phyloP scores from a whole-genome alignment of 1,284 basidiomycete genomes.

The Ganoderma boninense region DNA sequence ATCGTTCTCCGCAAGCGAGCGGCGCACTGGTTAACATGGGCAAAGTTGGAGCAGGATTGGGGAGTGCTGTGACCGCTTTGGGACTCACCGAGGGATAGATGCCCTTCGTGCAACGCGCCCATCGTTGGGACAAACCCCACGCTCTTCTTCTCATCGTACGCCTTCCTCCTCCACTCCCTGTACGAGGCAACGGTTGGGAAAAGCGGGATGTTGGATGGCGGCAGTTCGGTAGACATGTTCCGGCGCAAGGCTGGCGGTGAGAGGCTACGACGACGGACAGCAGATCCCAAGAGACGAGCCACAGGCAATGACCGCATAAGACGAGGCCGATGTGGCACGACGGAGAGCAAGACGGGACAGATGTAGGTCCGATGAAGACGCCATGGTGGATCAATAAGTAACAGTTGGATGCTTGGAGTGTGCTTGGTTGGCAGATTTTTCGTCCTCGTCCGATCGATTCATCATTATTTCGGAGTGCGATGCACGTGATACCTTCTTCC shows the following conservation, averaged over 20 bases:
- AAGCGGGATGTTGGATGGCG: constrained; percentile 73
- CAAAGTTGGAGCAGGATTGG: neutral
- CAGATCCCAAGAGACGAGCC: neutral
- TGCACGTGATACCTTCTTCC: neutral
- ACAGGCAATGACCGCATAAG: neutral
- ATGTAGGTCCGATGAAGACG: constrained; percentile 1
- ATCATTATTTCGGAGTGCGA: constrained; percentile 3
- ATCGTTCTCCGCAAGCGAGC: constrained; percentile 83
- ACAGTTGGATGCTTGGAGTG: neutral
- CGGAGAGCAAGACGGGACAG: neutral
- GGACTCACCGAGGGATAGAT: constrained; percentile 83
- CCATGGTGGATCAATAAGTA: constrained; percentile 1
- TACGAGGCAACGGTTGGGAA: constrained; percentile 77
- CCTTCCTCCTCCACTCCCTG: constrained; percentile 80
- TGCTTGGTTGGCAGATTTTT: neutral
- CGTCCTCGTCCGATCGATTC: constrained; percentile 22
- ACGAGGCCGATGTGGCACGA: neutral
- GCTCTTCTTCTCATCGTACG: constrained; percentile 64
- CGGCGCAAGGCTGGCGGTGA: neutral
- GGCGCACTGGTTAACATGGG: constrained; percentile 54
- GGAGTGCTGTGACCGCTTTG: neutral
- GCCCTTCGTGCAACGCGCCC: constrained; percentile 96
- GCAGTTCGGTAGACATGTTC: constrained; percentile 42
- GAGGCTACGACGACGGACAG: neutral
- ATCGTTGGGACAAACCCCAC: constrained; percentile 97